These are phyloP conservation scores for Posidonia australis DNA, from an alignment of 106 monocot genomes.

Conservation along the genomic window DNA sequence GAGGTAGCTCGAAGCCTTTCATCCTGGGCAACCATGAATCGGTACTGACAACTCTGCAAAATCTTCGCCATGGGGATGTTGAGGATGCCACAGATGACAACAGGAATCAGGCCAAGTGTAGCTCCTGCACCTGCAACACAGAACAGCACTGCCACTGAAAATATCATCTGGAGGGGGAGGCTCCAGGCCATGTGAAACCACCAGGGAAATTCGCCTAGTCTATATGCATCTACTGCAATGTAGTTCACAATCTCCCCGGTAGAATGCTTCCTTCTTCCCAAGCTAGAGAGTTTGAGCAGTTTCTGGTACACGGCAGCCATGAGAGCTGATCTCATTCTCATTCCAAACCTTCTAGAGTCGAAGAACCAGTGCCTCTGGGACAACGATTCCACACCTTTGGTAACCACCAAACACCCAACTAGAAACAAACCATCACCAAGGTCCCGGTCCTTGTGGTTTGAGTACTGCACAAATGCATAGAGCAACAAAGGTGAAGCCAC, in stretches of 20 bases:
- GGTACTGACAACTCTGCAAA: conserved; percentile 43
- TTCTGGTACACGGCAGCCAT: conserved; percentile 72
- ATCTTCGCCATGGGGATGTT: conserved; percentile 69
- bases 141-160: conserved; percentile 41
- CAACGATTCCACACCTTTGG: conserved; percentile 55
- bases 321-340: conserved; percentile 71
- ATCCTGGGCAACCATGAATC: conserved; percentile 71
- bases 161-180: conserved; percentile 39
- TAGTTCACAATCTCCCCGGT: conserved; percentile 74
- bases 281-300: conserved; percentile 47
- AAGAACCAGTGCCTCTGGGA: conserved; percentile 88
- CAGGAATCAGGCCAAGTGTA: conserved; percentile 41
- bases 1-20: conserved; percentile 58
- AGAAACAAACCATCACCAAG: conserved; percentile 24
- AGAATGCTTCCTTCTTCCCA: conserved; percentile 42
- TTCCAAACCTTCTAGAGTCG: conserved; percentile 49
- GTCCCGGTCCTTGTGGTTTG: conserved; percentile 22
- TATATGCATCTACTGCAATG: conserved; percentile 79
- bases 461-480: conserved; percentile 46
- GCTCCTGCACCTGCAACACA: conserved; percentile 43
- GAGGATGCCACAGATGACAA: conserved; percentile 37
- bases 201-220: conserved; percentile 67
- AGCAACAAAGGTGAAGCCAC: conserved; percentile 38
- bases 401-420: conserved; percentile 22
- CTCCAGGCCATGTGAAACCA: conserved; percentile 88